Percentiles rank a stretch among this genome's conserved stretches.
These are phyloP conservation scores for Paramecium caudatum DNA, from an alignment of 73 alveolate genomes.

Conservation along the genomic window DNA sequence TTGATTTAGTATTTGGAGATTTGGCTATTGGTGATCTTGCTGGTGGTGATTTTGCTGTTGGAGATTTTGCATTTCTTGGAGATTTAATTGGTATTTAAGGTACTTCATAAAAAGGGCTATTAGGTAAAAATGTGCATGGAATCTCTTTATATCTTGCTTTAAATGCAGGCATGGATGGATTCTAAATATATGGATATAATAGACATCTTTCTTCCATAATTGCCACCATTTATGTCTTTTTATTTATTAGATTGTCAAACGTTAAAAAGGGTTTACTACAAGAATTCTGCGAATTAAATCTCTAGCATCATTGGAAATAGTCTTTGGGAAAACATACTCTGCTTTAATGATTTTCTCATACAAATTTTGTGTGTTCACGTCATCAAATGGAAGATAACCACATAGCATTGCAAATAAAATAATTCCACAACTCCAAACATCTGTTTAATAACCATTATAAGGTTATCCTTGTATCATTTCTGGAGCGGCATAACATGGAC, in stretches of 20 bases:
- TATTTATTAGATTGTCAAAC: slow-evolving; percentile 78
- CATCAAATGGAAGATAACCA: slow-evolving; percentile 92
- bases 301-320: slow-evolving; percentile 73
- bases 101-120: slow-evolving; percentile 33
- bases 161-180: slow-evolving; percentile 19
- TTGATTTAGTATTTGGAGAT: slow-evolving; percentile 9
- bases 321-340: slow-evolving; percentile 70
- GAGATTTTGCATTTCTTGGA: slow-evolving; percentile 38
- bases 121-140: slow-evolving; percentile 18
- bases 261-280: slow-evolving; percentile 77
- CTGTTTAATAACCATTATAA: slow-evolving; percentile 83
- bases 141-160: not conserved
- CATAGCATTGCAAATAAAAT: slow-evolving; percentile 87
- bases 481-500: slow-evolving; percentile 99
- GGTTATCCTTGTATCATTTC: slow-evolving; percentile 94
- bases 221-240: slow-evolving; percentile 78
- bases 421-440: slow-evolving; percentile 89
- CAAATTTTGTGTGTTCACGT: slow-evolving; percentile 77
- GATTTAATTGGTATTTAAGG: not conserved
- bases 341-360: slow-evolving; percentile 76
- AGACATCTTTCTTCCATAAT: slow-evolving; percentile 50
- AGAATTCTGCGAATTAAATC: slow-evolving; percentile 78
- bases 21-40: not conserved
- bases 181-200: slow-evolving; percentile 30
- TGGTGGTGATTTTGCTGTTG: not conserved